Percentiles rank a stretch among this genome's conserved stretches.
Conservation (phyloP, 225 moss, liverwort and hornwort genomes). For the Pseudisothecium myosuroides region DNA sequence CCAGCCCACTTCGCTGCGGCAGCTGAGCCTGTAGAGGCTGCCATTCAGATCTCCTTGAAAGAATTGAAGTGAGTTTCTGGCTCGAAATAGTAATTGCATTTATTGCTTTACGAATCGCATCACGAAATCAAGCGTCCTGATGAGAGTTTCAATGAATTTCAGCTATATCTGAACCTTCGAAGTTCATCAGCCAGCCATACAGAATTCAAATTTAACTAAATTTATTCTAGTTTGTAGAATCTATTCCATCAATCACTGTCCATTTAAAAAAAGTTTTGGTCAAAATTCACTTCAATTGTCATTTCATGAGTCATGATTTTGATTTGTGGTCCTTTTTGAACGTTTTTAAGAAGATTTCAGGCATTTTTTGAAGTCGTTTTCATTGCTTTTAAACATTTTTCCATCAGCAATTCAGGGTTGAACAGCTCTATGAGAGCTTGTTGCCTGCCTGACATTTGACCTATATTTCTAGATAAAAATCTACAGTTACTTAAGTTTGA, state of each 20-base stretch:
- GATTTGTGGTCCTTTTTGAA: neutral
- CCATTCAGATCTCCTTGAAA: conserved; percentile 56
- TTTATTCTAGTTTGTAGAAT: neutral
- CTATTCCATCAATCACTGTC: neutral
- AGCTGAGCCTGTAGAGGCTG: conserved; percentile 64
- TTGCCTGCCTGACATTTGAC: neutral
- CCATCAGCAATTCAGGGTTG: neutral
- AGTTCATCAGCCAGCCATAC: neutral
- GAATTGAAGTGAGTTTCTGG: conserved; percentile 54
- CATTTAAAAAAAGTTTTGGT: too few relatives aligned
- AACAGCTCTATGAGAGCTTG: neutral
- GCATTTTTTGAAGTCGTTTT: neutral
- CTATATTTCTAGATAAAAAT: neutral
- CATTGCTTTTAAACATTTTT: neutral
- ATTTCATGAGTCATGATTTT: neutral
- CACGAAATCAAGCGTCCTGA: neutral
- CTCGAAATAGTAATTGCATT: neutral
- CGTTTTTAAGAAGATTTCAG: neutral
- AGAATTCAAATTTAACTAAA: neutral
- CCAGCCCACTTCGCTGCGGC: conserved; percentile 53
- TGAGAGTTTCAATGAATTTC: neutral
- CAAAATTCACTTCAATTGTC: too few relatives aligned
- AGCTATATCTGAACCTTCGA: neutral
- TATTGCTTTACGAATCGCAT: neutral
- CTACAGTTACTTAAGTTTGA: neutral